A percentile compares a stretch with the other conserved stretches of the same genome.
These are phyloP conservation scores for Schizochytrium sp. DNA, from an alignment of 108 stramenopile genomes.

Conservation along the genomic window DNA sequence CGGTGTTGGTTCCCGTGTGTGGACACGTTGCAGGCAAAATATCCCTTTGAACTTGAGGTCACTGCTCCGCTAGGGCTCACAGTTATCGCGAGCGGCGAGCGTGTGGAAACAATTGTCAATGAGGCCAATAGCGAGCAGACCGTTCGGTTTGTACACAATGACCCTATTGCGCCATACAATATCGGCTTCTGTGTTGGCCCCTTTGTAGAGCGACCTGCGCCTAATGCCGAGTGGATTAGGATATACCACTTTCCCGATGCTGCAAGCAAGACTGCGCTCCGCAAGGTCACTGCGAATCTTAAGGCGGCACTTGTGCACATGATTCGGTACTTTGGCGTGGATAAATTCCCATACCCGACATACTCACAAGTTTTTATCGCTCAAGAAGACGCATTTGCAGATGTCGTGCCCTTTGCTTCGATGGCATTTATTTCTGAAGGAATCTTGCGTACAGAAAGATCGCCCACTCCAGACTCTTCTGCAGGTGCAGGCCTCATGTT, in stretches of 20 bases:
- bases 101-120: not conserved
- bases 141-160: not conserved
- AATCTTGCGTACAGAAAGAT: not conserved
- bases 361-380: constrained; percentile 51
- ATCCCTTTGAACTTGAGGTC: not conserved
- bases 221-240: not conserved
- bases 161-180: constrained; percentile 28
- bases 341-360: not conserved
- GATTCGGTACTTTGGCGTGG: not conserved
- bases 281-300: constrained; percentile 16
- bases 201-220: not conserved
- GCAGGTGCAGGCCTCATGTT: constrained; percentile 44
- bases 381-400: not conserved
- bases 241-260: constrained; percentile 43
- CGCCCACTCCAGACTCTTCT: constrained; percentile 13
- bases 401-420: not conserved
- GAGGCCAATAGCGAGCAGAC: constrained; percentile 6
- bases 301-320: constrained; percentile 19
- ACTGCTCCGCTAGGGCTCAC: constrained; percentile 14
- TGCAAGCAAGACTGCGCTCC: not conserved
- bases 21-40: not conserved
- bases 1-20: constrained; percentile 56
- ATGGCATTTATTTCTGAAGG: not conserved
- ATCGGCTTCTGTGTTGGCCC: constrained; percentile 48
- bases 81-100: not conserved